These are phyloP conservation scores for Apiospora rasikravindrae DNA, from an alignment of 2,329 filamentous ascomycete genomes.

Conservation along the genomic window DNA sequence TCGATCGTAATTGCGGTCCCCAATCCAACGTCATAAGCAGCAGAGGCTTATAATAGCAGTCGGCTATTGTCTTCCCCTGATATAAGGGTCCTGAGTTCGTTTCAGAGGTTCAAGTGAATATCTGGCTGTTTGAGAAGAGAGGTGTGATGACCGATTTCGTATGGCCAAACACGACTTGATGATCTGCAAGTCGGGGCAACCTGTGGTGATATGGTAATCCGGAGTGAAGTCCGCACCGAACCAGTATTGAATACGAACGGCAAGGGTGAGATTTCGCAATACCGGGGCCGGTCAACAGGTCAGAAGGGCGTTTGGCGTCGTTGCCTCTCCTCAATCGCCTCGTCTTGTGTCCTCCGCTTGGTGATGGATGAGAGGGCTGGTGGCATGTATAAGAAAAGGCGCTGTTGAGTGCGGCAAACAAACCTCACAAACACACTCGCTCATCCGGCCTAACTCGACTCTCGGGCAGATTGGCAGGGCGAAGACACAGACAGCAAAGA, in stretches of 20 bases:
- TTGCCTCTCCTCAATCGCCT: background rate
- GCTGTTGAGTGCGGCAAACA: background rate
- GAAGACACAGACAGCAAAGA: conserved; percentile 7
- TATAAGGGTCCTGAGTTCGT: background rate
- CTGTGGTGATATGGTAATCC: background rate
- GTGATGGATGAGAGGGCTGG: background rate
- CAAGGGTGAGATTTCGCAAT: background rate
- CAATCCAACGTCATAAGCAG: conserved; percentile 10
- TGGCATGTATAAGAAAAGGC: conserved; percentile 10
- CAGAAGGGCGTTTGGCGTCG: background rate
- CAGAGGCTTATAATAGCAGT: conserved; percentile 14
- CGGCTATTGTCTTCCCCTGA: background rate
- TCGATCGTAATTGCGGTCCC: conserved; percentile 32
- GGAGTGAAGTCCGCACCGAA: background rate
- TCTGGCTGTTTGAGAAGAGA: background rate
- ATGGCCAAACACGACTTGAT: background rate
- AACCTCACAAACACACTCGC: background rate
- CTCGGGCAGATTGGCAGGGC: background rate
- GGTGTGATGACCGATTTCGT: background rate
- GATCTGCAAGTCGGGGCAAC: background rate
- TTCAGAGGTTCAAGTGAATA: background rate
- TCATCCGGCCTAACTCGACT: background rate
- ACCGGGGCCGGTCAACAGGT: background rate
- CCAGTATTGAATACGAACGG: conserved; percentile 3
- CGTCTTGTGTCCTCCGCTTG: background rate